Evolutionary conservation across 768 basidiomycete genomes (phyloP).

Genomic region (Tulasnella sp.): DNA sequence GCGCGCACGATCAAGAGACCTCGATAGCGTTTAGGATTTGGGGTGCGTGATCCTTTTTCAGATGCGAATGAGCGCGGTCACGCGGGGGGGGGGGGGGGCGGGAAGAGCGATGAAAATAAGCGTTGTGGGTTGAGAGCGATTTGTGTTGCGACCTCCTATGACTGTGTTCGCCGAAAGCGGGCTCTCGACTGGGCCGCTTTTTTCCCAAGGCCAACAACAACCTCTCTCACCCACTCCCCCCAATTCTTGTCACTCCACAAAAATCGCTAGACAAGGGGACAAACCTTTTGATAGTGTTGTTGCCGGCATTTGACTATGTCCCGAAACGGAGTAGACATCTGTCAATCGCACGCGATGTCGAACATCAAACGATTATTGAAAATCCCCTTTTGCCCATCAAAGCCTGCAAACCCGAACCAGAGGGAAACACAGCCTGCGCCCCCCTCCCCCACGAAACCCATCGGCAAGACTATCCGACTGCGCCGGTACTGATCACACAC

Average conservation of each 20-base stretch:
- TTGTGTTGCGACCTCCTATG: background rate
- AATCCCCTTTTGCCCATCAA: background rate
- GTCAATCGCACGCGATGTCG: background rate
- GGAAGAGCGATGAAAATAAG: background rate
- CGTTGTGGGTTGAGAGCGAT: background rate
- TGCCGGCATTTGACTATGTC: background rate
- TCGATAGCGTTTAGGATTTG: background rate
- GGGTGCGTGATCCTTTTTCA: background rate
- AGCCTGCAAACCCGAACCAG: background rate
- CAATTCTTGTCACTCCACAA: background rate
- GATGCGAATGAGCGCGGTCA: background rate
- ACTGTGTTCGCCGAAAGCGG: conserved; percentile 11
- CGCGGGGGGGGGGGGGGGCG: background rate
- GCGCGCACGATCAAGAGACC: conserved; percentile 6
- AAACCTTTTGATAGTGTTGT: background rate
- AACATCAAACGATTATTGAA: background rate
- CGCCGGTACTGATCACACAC: background rate
- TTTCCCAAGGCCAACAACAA: background rate
- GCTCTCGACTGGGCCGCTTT: background rate
- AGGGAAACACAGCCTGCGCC: background rate
- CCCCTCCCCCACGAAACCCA: background rate
- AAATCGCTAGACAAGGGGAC: background rate
- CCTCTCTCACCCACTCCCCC: too few species aligned
- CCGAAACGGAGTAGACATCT: background rate
- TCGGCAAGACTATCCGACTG: background rate